Evolutionary conservation across 805 yeast species (phyloP).

Genomic region (Saturnispora serradocipensis): DNA sequence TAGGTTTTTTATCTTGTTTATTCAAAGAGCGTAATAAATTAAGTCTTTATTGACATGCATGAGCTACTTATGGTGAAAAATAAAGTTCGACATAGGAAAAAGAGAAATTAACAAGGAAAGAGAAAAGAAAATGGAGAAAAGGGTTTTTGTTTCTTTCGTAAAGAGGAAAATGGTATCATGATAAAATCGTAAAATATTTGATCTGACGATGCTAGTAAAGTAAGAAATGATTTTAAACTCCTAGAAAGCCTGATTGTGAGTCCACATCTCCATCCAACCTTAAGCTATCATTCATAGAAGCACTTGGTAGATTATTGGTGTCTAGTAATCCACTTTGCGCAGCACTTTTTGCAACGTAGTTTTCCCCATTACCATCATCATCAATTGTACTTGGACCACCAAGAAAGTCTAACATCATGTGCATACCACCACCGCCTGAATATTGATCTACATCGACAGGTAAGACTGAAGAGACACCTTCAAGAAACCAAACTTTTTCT

Average conservation of each 20-base stretch:
- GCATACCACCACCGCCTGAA: conserved; percentile 87
- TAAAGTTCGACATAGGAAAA: background rate
- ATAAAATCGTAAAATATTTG: background rate
- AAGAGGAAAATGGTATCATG: background rate
- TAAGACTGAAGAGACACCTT: conserved; percentile 79
- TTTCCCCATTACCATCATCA: conserved; percentile 26
- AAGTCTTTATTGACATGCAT: background rate
- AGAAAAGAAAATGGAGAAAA: background rate
- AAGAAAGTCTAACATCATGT: conserved; percentile 80
- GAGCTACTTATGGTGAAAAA: background rate
- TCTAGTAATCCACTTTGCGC: conserved; percentile 40
- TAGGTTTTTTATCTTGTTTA: background rate
- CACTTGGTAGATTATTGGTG: conserved; percentile 49
- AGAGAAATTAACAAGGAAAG: background rate
- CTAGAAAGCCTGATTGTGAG: conserved; percentile 31
- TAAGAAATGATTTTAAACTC: conserved; percentile 9
- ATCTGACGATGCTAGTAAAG: background rate
- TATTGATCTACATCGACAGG: conserved; percentile 90
- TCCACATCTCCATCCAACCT: conserved; percentile 35
- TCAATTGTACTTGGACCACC: conserved; percentile 48
- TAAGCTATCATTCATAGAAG: conserved; percentile 33
- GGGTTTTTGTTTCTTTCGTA: background rate
- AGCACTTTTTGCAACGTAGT: conserved; percentile 36
- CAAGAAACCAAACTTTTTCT: conserved; percentile 87
- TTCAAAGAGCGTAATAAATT: background rate